Base-by-base conservation (phyloP, 73 alveolate species). In the Paramecium octaurelia region DNA sequence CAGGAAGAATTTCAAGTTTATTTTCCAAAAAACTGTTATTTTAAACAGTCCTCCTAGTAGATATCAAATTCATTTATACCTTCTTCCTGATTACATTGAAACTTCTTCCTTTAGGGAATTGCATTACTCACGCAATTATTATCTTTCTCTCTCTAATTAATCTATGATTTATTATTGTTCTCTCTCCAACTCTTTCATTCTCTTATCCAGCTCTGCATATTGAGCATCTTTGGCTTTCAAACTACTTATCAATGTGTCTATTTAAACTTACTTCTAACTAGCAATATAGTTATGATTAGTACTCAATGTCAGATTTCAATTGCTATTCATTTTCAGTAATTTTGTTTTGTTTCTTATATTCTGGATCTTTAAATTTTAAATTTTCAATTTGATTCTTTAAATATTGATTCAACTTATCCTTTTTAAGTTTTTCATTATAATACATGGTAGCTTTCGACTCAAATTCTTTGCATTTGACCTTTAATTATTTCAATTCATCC, bases 41-140 rank as follows among this genome's bases (percentile, higher is more conserved):
- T 24, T 80, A 46, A 21, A 80, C 91, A 4, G 91, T 80, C 21
- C 91, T 73, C 14, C 87, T 73, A 35, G 36, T 73, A 18, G 11
- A 10, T 0, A 54, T 18, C 6, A n/a, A 4, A 18, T 18, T 4
- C 8, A 11, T 36, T 2, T 73, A 34, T 73, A 48, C 91, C 91
- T 80, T 80, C 91, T 80, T 80, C 91, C 91, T 80, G 91, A 48
- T 46, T 80, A 48, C 23, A 14, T 9, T 27, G 87, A 58, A 34
- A 73, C 57, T 43, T 80, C 91, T 43, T 80, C 91, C 29, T 80
- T 80, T 12, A 80, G 23, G 2, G 46, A 44, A 48, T 80, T 80
- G 27, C 43, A 31, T 27, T 42, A 8, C 7, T 80, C 91, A 24
- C 73, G 48, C 12, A 80, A 46, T 48, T 23, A 43, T 80, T 80